Evolutionary conservation across 73 alveolate genomes (phyloP).

Genomic region (Symbiodinium pilosum): DNA sequence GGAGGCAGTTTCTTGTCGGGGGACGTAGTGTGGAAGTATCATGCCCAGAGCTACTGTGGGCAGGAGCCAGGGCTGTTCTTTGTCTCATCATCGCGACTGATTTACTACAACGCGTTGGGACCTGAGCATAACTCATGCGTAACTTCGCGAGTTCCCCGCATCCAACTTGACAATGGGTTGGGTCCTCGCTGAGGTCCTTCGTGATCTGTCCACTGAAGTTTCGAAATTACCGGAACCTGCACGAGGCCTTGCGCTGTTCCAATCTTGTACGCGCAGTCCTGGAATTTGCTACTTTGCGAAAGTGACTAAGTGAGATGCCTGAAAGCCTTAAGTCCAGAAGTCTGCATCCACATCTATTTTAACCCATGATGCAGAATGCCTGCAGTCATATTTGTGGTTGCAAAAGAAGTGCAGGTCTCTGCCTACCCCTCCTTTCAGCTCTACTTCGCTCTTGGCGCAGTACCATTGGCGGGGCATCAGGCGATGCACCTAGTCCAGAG

Average conservation of each 20-base stretch:
- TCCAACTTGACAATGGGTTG: no score
- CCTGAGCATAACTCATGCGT: neutral
- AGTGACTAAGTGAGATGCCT: no score
- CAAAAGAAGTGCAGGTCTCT: slow-evolving; percentile 11
- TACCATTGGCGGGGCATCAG: slow-evolving; percentile 35
- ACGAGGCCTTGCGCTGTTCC: no score
- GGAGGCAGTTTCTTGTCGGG: neutral
- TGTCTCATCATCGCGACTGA: slow-evolving; percentile 41
- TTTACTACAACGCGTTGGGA: slow-evolving; percentile 27
- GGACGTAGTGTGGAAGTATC: neutral
- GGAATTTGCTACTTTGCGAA: no score
- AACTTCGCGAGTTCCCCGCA: no score
- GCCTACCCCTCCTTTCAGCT: slow-evolving; percentile 58
- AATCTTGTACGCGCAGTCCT: no score
- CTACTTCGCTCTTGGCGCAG: slow-evolving; percentile 45
- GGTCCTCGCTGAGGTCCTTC: slow-evolving; percentile 30
- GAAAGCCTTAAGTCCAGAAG: no score
- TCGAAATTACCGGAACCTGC: slow-evolving; percentile 55
- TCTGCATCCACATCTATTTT: no score
- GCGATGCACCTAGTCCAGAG: no score
- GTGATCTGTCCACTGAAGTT: slow-evolving; percentile 62
- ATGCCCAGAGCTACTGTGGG: neutral
- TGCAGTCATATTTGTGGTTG: no score
- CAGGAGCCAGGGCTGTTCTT: slow-evolving; percentile 32
- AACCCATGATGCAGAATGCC: no score